These are phyloP conservation scores for Halteria grandinella DNA, from an alignment of 73 alveolate species.

Conservation along the genomic window DNA sequence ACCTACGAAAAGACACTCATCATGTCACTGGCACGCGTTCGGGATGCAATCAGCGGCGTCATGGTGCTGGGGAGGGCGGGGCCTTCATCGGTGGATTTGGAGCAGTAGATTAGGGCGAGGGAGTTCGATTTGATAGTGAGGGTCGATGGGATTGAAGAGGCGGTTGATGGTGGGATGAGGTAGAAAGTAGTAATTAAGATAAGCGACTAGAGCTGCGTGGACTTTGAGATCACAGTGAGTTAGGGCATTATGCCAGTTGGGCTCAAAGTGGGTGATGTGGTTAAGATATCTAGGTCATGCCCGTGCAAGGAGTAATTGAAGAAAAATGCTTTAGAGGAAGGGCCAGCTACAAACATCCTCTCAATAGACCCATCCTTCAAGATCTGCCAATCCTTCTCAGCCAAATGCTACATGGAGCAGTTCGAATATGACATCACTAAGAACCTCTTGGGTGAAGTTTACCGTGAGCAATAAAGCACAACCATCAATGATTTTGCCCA, in stretches of 20 bases:
- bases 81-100: too few relatives aligned
- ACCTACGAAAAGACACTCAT: background rate
- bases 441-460: slow-evolving; percentile 21
- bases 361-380: slow-evolving; percentile 2
- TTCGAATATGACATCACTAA: background rate
- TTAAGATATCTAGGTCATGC: slow-evolving; percentile 4
- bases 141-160: too few relatives aligned
- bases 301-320: slow-evolving; percentile 15
- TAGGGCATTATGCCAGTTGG: background rate
- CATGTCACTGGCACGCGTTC: slow-evolving; percentile 8
- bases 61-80: background rate
- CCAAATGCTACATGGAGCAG: background rate
- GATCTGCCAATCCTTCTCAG: too few relatives aligned
- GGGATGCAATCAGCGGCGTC: slow-evolving; percentile 31
- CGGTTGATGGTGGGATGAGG: too few relatives aligned
- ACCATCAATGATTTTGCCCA: slow-evolving; percentile 44
- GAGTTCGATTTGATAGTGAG: too few relatives aligned
- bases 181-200: background rate
- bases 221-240: background rate
- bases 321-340: slow-evolving; percentile 26
- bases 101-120: too few relatives aligned
- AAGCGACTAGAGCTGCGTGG: slow-evolving; percentile 38
- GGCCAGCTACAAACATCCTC: slow-evolving; percentile 29
- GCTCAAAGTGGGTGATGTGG: background rate
- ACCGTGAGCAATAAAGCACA: slow-evolving; percentile 24